phyloP scores from a whole-genome alignment of 495 filamentous ascomycete species.

The Articulospora tetracladia region DNA sequence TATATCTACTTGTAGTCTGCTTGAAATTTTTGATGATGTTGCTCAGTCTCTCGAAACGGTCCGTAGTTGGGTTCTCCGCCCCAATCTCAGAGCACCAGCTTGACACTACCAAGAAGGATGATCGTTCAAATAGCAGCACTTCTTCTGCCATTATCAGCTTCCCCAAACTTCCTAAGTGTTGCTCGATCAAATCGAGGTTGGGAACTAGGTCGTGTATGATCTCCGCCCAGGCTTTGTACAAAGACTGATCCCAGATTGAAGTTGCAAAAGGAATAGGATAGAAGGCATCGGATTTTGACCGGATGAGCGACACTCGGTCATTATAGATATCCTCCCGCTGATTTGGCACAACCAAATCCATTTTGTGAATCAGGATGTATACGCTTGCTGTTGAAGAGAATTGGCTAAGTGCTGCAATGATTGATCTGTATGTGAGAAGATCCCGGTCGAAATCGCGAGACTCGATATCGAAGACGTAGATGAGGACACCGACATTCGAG shows the following conservation, averaged over 20 bases:
- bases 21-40: slow-evolving; percentile 99
- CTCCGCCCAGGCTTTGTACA: slow-evolving; percentile 97
- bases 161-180: slow-evolving; percentile 72
- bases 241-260: slow-evolving; percentile 95
- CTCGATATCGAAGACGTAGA: slow-evolving; percentile 99
- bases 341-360: slow-evolving; percentile 88
- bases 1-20: slow-evolving; percentile 55
- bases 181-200: slow-evolving; percentile 85
- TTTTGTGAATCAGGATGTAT: slow-evolving; percentile 95
- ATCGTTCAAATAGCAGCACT: slow-evolving; percentile 91
- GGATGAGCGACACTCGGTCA: slow-evolving; percentile 68
- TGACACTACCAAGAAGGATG: slow-evolving; percentile 91
- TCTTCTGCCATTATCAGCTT: slow-evolving; percentile 86
- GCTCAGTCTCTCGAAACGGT: slow-evolving; percentile 89
- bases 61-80: slow-evolving; percentile 76
- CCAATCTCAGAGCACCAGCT: slow-evolving; percentile 72
- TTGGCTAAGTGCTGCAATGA: slow-evolving; percentile 80
- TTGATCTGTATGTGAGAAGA: slow-evolving; percentile 79
- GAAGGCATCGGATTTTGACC: slow-evolving; percentile 70
- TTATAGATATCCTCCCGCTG: slow-evolving; percentile 77
- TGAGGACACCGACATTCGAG: slow-evolving; percentile 90
- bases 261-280: slow-evolving; percentile 77
- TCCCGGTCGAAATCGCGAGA: slow-evolving; percentile 90
- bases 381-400: slow-evolving; percentile 58
- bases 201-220: slow-evolving; percentile 96